Evolutionary conservation across 495 filamentous ascomycete genomes (phyloP), one percentile per base, ranked within the genome.

Genomic region (Terfezia boudieri): DNA sequence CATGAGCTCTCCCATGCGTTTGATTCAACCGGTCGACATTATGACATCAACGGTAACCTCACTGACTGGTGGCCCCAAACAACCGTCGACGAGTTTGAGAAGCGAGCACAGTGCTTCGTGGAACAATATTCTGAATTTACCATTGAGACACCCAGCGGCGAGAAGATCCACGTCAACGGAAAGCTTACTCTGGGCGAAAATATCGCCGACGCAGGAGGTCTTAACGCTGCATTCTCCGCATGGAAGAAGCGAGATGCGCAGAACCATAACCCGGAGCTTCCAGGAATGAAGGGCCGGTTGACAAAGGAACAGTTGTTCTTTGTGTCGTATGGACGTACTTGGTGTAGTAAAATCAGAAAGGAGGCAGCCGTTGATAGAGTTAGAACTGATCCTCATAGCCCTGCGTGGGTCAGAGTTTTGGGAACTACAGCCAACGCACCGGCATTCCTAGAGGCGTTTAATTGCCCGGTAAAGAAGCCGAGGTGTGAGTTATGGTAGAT

Each of bases 1-100:
- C 81, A 86, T 64, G 82, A 86, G 61, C 72, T 86, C 14, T 79
- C 76, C 4, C 82, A 86, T 64, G 80, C 80, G 12, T 84, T 86
- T 58, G 82, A 86, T 64, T 79, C 72, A 36, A 76, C 70, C 4
- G 82, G 82, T 49, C 70, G 78, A 26, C 74, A 80, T 59, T 83
- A 79, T 52, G 78, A 84, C 57, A 71, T 80, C 61, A 74, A 71
- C 17, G 82, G 80, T 41, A 79, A 79, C 56, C 76, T 71, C 56
- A 77, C 74, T 0, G 71, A 80, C 59, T 86, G 82, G 82, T 85
- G 80, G 81, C 75, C 78, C 48, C 71, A 79, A 11, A 66, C 70
- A 51, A 84, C 81, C 0, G 71, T 83, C 23, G 55, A 43, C 1
- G 75, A 70, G 26, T 86, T 82, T 59, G 66, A 77, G 53, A 69